phyloP scores from a whole-genome alignment of 331 rosid genomes.

The Rhamnella rubrinervis region DNA sequence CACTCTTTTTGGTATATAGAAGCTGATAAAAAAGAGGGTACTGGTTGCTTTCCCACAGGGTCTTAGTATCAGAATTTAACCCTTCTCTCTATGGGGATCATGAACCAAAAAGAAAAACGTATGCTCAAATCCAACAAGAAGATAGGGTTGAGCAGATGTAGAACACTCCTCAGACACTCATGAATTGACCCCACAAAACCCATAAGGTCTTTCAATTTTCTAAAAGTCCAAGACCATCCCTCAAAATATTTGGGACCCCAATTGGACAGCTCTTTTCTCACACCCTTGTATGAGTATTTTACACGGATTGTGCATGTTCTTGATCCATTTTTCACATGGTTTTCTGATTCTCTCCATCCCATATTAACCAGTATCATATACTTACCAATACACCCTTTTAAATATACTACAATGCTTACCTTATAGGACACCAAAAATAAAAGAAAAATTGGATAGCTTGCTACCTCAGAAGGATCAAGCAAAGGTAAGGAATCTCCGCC shows the following conservation, averaged over 20 bases:
- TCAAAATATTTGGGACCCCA: slow-evolving; percentile 20
- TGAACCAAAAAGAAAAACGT: neutral
- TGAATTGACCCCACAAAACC: slow-evolving; percentile 29
- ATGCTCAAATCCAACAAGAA: slow-evolving; percentile 14
- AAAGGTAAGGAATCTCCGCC: slow-evolving; percentile 36
- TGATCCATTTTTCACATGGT: slow-evolving; percentile 55
- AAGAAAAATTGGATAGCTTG: slow-evolving; percentile 13
- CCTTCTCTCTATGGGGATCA: slow-evolving; percentile 1
- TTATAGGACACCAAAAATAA: slow-evolving; percentile 10
- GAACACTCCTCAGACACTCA: slow-evolving; percentile 20
- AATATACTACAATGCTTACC: neutral
- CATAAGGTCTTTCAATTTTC: slow-evolving; percentile 29
- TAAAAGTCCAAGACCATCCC: slow-evolving; percentile 19
- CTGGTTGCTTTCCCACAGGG: slow-evolving; percentile 29
- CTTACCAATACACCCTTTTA: slow-evolving; percentile 43
- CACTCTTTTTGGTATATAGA: neutral
- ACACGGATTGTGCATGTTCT: slow-evolving; percentile 52
- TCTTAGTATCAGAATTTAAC: slow-evolving; percentile 34
- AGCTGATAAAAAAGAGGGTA: slow-evolving; percentile 19
- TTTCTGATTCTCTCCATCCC: slow-evolving; percentile 45
- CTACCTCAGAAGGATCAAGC: slow-evolving; percentile 5
- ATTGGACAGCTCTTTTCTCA: slow-evolving; percentile 11
- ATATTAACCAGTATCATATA: slow-evolving; percentile 8
- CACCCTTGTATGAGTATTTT: slow-evolving; percentile 38
- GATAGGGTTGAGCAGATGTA: slow-evolving; percentile 41